These are phyloP conservation scores for Ananas comosus DNA, from an alignment of 176 grass and related monocot genomes.

Conservation along the genomic window DNA sequence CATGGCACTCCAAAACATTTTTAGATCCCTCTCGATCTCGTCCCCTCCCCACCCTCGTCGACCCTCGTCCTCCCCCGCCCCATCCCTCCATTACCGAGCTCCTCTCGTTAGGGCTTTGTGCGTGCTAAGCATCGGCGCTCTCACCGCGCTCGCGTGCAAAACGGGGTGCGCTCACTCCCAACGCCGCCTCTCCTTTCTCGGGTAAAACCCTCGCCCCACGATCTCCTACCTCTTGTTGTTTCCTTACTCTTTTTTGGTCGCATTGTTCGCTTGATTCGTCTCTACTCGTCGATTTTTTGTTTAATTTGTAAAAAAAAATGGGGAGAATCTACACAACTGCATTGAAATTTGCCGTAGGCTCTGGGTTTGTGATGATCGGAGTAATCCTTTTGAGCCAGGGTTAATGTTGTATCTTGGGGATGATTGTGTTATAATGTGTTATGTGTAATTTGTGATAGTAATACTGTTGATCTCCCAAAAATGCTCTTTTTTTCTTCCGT, in stretches of 20 bases:
- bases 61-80: constrained; percentile 20
- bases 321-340: no score
- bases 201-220: constrained; percentile 6
- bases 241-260: neutral
- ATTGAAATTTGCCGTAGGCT: no score
- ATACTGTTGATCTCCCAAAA: no score
- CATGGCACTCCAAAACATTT: constrained; percentile 36
- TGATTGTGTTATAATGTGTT: no score
- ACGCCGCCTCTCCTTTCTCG: constrained; percentile 32
- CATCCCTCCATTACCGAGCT: constrained; percentile 11
- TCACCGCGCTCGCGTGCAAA: constrained; percentile 37
- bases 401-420: no score
- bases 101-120: constrained; percentile 31
- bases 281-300: no score
- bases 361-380: no score
- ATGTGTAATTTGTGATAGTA: no score
- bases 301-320: no score
- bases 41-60: constrained; percentile 4
- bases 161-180: constrained; percentile 41
- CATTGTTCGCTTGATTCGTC: neutral
- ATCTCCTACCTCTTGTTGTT: neutral
- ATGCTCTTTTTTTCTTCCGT: no score
- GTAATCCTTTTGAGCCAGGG: no score
- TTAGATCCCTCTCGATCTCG: constrained; percentile 19
- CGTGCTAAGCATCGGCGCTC: constrained; percentile 45